phyloP scores from a whole-genome alignment of 345 rosid genomes.

The Turnera subulata region DNA sequence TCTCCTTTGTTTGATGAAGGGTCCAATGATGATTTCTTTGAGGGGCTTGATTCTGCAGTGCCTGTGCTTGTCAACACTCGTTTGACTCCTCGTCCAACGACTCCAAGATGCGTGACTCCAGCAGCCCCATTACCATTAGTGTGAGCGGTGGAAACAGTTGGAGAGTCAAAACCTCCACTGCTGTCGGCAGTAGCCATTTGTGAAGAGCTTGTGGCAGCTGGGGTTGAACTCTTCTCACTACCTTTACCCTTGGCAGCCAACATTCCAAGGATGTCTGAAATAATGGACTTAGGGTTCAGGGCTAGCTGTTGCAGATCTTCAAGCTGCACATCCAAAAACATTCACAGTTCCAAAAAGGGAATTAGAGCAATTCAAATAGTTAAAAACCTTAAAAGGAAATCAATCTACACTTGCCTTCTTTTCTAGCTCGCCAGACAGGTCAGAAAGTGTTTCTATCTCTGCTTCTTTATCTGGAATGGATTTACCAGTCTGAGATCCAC shows the following conservation, averaged over 20 bases:
- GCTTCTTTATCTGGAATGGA: constrained; percentile 58
- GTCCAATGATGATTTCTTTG: constrained; percentile 53
- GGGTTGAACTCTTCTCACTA: constrained; percentile 34
- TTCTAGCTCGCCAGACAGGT: constrained; percentile 71
- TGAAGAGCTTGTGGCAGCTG: constrained; percentile 49
- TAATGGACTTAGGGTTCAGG: constrained; percentile 59
- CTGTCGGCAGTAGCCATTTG: constrained; percentile 43
- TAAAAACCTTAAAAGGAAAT: not conserved
- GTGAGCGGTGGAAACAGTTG: constrained; percentile 74
- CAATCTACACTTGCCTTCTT: constrained; percentile 57
- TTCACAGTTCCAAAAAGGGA: no score
- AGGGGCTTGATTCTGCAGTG: constrained; percentile 43
- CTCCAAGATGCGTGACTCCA: constrained; percentile 78
- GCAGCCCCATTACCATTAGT: constrained; percentile 54
- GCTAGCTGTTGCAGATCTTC: constrained; percentile 81
- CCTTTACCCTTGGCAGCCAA: constrained; percentile 45
- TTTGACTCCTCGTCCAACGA: constrained; percentile 93
- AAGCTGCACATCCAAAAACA: constrained; percentile 53
- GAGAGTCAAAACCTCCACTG: constrained; percentile 52
- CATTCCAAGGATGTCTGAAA: constrained; percentile 71
- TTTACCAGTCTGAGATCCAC: constrained; percentile 36
- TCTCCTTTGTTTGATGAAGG: constrained; percentile 46
- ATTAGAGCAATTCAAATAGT: not conserved
- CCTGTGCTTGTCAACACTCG: constrained; percentile 53
- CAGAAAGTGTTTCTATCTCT: constrained; percentile 63